Percentiles rank a stretch among this genome's conserved stretches.
phyloP scores from a whole-genome alignment of 1,284 basidiomycete species.

The Sanghuangporus weigelae region DNA sequence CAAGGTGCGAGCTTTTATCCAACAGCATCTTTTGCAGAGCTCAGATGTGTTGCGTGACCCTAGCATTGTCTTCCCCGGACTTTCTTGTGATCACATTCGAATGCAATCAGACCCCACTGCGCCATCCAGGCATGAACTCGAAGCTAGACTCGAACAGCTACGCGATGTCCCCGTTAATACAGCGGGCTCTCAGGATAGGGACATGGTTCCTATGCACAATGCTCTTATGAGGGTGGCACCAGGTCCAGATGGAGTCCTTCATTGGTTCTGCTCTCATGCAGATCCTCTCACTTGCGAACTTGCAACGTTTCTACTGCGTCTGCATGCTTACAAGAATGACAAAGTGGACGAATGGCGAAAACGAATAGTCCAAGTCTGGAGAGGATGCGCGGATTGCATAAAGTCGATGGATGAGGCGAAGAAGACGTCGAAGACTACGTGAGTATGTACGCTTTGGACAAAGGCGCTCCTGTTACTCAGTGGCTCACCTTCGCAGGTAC shows the following conservation, averaged over 20 bases:
- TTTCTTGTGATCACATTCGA: background rate
- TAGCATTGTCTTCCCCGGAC: background rate
- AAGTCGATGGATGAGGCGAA: constrained; percentile 57
- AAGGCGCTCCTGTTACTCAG: background rate
- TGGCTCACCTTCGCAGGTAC: constrained; percentile 40
- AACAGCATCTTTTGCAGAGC: too few relatives aligned
- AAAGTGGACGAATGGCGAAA: constrained; percentile 60
- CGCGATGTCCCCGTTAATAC: constrained; percentile 54
- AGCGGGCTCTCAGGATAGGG: constrained; percentile 39
- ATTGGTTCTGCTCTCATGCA: constrained; percentile 71
- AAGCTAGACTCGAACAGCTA: constrained; percentile 41
- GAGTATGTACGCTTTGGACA: constrained; percentile 30
- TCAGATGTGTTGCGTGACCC: background rate
- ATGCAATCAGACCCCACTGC: constrained; percentile 8
- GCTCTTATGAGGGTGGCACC: constrained; percentile 47
- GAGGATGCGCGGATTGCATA: constrained; percentile 63
- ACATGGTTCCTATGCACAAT: constrained; percentile 48
- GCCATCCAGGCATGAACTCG: constrained; percentile 28
- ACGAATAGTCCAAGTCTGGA: constrained; percentile 50
- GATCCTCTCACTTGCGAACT: constrained; percentile 47
- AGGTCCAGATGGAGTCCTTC: constrained; percentile 37
- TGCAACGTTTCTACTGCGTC: constrained; percentile 73
- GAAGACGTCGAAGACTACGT: constrained; percentile 58
- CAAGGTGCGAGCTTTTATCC: too few relatives aligned
- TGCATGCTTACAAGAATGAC: constrained; percentile 70